Base-by-base conservation (phyloP, 768 basidiomycete genomes). In the Suillus sp. region DNA sequence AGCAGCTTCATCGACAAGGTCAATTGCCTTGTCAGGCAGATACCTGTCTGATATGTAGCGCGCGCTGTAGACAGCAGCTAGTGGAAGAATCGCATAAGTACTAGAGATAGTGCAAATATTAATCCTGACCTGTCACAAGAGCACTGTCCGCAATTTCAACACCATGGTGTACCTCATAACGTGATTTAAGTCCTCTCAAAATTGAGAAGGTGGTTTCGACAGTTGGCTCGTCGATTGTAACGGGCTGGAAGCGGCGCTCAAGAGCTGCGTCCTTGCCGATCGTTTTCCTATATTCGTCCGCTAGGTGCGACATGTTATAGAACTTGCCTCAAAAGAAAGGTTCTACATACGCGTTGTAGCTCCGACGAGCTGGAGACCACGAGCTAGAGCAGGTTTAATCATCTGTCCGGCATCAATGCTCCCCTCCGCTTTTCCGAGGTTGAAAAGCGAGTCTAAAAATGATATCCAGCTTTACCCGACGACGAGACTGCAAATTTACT, bases 191-290 rank as follows among this genome's bases (percentile, higher is more conserved):
- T 9, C 94, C 95, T 22, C 93, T 89, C 0, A 96, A 82, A 62
- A 97, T 97, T 1, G 90, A 90, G 27, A 92, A 91, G 0, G 92
- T 93, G 1, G 88, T 86, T 60, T 91, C 88, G 11, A 96, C 91
- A 0, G 90, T 88, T 0, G 95, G 95, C 70, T 96, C 95, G 42
- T 95, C 91, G 60, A 96, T 93, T 45, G 82, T 81, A 7, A 97
- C 89, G 0, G 95, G 93, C 69, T 96, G 94, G 78, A 97, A 96
- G 1, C 94, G 89, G 18, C 93, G 84, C 69, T 95, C 94, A 2
- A 96, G 86, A 0, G 95, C 95, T 0, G 93, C 90, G 62, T 96
- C 95, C 75, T 95, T 96, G 54, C 86, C 91, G 42, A 97, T 97
- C 0, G 91, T 92, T 75, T 96, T 94, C 34, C 91, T 83, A 69